These are phyloP conservation scores for Fusarium compactum DNA, from an alignment of 2,329 filamentous ascomycete species.

Conservation along the genomic window DNA sequence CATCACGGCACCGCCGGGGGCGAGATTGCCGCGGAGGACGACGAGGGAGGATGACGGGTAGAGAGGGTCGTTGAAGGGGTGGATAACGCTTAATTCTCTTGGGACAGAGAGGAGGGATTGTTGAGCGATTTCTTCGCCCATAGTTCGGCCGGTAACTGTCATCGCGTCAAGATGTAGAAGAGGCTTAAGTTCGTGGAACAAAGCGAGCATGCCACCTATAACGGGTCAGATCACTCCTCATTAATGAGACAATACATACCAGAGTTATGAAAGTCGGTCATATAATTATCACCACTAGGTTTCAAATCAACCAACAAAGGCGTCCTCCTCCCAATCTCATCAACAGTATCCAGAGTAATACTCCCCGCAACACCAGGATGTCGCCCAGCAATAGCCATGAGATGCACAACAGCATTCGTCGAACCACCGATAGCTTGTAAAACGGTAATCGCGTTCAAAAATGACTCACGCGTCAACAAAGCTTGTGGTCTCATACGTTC, in stretches of 20 bases:
- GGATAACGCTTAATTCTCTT: slow-evolving; percentile 64
- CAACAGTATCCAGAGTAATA: slow-evolving; percentile 82
- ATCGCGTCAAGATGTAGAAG: slow-evolving; percentile 81
- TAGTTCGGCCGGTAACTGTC: slow-evolving; percentile 86
- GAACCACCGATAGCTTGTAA: slow-evolving; percentile 88
- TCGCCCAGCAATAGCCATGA: slow-evolving; percentile 86
- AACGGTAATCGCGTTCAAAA: slow-evolving; percentile 88
- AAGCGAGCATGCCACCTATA: slow-evolving; percentile 81
- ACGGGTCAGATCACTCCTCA: too few species aligned
- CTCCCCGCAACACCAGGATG: slow-evolving; percentile 71
- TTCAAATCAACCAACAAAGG: slow-evolving; percentile 87
- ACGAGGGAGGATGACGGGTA: slow-evolving; percentile 83
- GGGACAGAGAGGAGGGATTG: slow-evolving; percentile 70
- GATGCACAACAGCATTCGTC: slow-evolving; percentile 86
- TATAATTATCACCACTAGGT: slow-evolving; percentile 87
- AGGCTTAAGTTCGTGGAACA: slow-evolving; percentile 82
- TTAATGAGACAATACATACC: too few species aligned
- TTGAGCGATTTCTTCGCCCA: slow-evolving; percentile 81
- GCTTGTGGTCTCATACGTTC: slow-evolving; percentile 76
- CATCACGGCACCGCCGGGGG: slow-evolving; percentile 84
- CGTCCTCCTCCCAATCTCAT: slow-evolving; percentile 80
- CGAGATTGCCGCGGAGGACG: slow-evolving; percentile 85
- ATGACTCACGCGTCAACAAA: slow-evolving; percentile 78
- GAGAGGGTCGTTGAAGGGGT: slow-evolving; percentile 72
- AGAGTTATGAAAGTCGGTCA: slow-evolving; percentile 85